These are phyloP conservation scores for Aphanomyces astaci DNA, from an alignment of 352 stramenopile genomes.

Conservation along the genomic window DNA sequence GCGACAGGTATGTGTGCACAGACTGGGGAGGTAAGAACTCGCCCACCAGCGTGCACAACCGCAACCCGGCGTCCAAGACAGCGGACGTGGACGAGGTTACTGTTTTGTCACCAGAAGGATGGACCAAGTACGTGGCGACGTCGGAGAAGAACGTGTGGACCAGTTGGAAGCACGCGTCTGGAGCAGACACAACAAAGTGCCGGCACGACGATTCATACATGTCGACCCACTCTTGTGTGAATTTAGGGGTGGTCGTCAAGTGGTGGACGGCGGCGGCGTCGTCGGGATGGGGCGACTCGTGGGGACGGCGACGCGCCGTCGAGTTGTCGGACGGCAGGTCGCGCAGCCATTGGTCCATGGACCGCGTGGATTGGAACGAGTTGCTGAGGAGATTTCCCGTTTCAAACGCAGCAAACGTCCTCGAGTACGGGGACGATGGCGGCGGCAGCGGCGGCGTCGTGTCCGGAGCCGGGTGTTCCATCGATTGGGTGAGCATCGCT, in stretches of 20 bases:
- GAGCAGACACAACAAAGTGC: neutral
- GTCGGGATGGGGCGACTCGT: too few relatives aligned
- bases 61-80: neutral
- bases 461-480: neutral
- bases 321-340: neutral
- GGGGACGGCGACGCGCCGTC: too few relatives aligned
- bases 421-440: conserved; percentile 16
- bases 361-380: neutral
- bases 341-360: conserved; percentile 13
- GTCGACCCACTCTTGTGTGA: neutral
- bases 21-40: neutral
- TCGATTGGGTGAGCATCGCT: conserved; percentile 5
- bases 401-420: conserved; percentile 18
- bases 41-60: neutral
- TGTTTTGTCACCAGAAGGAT: too few relatives aligned
- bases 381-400: neutral
- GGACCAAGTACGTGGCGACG: too few relatives aligned
- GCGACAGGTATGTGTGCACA: too few relatives aligned
- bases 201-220: neutral
- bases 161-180: neutral
- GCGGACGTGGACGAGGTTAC: too few relatives aligned
- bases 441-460: neutral
- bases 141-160: neutral
- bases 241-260: neutral
- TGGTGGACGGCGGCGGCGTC: neutral